Percentiles rank a stretch among this genome's conserved stretches.
Evolutionary conservation across 768 basidiomycete species (phyloP).

Genomic region (Mycena pura): DNA sequence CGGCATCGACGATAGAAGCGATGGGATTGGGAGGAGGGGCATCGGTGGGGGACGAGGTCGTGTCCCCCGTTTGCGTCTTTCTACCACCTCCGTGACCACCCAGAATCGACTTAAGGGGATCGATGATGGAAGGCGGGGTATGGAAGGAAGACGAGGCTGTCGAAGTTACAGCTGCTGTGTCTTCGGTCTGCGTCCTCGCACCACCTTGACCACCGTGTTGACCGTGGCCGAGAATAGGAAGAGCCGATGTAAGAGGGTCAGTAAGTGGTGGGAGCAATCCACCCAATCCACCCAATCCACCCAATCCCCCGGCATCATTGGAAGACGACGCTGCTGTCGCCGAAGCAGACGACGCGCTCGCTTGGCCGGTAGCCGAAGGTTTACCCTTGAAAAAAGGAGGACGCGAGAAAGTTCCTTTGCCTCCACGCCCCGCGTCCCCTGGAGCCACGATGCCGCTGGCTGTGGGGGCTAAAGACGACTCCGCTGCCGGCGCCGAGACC

Average conservation of each 20-base stretch:
- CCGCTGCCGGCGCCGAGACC: no score
- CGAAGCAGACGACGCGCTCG: no score
- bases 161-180: background rate
- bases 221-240: background rate
- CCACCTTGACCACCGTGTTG: background rate
- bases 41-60: background rate
- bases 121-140: background rate
- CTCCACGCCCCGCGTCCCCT: no score
- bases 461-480: no score
- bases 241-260: background rate
- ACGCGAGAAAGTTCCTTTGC: no score
- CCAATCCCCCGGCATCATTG: no score
- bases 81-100: background rate
- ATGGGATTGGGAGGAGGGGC: background rate
- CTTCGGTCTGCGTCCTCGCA: background rate
- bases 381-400: no score
- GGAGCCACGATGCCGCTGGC: no score
- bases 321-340: no score
- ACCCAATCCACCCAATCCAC: no score
- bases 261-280: background rate
- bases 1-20: background rate
- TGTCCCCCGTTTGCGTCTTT: background rate
- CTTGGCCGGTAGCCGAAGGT: no score
- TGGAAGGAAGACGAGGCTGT: background rate
- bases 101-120: background rate